Conservation (phyloP, 352 stramenopile species). For the Peronosclerospora sorghi region DNA sequence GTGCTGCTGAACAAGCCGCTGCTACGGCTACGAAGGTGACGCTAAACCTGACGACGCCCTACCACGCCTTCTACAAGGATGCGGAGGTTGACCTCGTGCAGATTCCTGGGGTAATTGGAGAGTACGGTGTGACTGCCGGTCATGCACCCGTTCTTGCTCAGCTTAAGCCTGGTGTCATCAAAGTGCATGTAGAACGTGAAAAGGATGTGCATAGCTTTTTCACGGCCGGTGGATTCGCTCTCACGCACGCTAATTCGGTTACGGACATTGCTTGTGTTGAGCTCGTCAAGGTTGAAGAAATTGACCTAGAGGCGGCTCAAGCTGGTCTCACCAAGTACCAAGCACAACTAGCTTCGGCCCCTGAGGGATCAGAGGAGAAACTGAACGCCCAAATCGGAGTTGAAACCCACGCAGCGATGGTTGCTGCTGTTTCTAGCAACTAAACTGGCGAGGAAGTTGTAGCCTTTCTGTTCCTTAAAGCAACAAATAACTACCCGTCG, state of each 20-base stretch:
- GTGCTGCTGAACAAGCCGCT: conserved; percentile 35
- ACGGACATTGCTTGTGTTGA: conserved; percentile 96
- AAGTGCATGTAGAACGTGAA: conserved; percentile 75
- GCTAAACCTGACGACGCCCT: conserved; percentile 76
- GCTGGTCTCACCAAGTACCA: conserved; percentile 89
- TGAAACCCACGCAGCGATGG: conserved; percentile 91
- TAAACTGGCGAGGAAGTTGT: conserved; percentile 17
- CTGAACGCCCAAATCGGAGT: conserved; percentile 93
- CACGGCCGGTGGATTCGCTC: conserved; percentile 92
- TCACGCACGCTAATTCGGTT: conserved; percentile 92
- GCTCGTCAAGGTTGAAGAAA: conserved; percentile 94
- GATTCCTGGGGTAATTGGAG: conserved; percentile 90
- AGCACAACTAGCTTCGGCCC: conserved; percentile 57
- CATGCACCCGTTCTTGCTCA: conserved; percentile 95
- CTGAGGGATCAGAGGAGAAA: conserved; percentile 83
- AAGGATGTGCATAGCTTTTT: conserved; percentile 95
- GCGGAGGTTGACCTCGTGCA: conserved; percentile 86
- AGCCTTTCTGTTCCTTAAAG: background rate
- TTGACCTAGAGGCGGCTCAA: conserved; percentile 86
- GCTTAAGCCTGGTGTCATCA: conserved; percentile 93
- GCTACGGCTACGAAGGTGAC: conserved; percentile 70
- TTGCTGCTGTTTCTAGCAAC: conserved; percentile 71
- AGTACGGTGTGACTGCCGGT: conserved; percentile 95
- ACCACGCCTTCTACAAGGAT: conserved; percentile 74
- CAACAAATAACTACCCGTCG: conserved; percentile 28